Evolutionary conservation across 805 yeast species (phyloP), one percentile per base, ranked within the genome.

Genomic region (Brettanomyces bruxellensis): DNA sequence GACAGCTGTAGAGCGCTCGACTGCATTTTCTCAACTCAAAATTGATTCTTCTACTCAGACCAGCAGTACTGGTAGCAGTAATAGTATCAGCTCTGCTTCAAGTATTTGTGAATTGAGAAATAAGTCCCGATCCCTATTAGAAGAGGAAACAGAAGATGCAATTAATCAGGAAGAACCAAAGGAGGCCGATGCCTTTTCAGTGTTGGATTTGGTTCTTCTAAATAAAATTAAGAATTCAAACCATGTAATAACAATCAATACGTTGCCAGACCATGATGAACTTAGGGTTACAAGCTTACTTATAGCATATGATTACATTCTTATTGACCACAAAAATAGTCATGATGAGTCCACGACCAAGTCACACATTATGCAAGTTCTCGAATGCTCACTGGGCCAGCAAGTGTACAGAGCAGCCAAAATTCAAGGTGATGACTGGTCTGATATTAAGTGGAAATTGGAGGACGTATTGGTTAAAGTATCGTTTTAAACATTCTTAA

Each of bases 221-320:
- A 57, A 51, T 34, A 45, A 49, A 24, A 49, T 66, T 13, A 60
- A 55, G 34, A 43, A 47, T 3, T 59, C 66, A 1, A 58, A 58
- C 28, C 51, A 58, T 4, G 60, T 57, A 41, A 37, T 49, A n/a
- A 28, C 36, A 8, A 13, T 41, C 6, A 28, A 25, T 9, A 1
- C 38, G 14, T 62, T 4, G 55, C 64, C 4, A 38, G 23, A 28
- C 12, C 28, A 34, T 2, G 55, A 57, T 34, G 78, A 74, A 49
- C 41, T 64, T 3, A 59, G 61, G n/a, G 51, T 72, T 5, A 51
- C 70, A 7, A 57, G 62, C 49, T 54, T 64, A 47, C 57, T 69
- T 3, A 60, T 70, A 0, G 40, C 64, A 32, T 71, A 62, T 51
- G 73, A 70, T 39, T 65, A 55, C 38, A 39, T 71, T n/a, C 38